Conservation (phyloP, 306 rosid genomes). For the Vigna unguiculata region DNA sequence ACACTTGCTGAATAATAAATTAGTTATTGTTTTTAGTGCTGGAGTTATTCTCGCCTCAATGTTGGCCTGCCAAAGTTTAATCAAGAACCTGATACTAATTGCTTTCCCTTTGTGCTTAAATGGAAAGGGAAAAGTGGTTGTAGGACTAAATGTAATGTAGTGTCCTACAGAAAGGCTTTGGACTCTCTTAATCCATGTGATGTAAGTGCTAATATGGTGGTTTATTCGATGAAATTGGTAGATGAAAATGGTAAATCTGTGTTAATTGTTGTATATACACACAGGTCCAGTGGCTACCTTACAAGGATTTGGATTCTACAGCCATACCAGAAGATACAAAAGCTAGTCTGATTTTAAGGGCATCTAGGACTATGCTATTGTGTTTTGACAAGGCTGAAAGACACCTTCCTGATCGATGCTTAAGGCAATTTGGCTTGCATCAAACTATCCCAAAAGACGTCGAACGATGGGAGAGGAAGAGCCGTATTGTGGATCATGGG, state of each 20-base stretch:
- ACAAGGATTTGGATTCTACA: slow-evolving; percentile 66
- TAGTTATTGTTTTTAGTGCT: slow-evolving; percentile 54
- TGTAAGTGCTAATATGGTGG: slow-evolving; percentile 55
- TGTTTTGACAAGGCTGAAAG: slow-evolving; percentile 85
- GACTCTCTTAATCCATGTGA: slow-evolving; percentile 73
- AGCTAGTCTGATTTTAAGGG: slow-evolving; percentile 52
- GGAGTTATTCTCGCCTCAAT: slow-evolving; percentile 85
- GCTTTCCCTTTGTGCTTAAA: slow-evolving; percentile 78
- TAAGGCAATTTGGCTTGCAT: slow-evolving; percentile 77
- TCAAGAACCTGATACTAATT: slow-evolving; percentile 61
- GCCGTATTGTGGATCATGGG: slow-evolving; percentile 67
- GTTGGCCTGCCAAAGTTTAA: slow-evolving; percentile 80
- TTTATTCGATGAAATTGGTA: slow-evolving; percentile 15
- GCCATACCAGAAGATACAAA: slow-evolving; percentile 69
- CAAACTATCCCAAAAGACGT: slow-evolving; percentile 77
- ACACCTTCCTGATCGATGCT: slow-evolving; percentile 80
- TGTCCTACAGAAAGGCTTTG: slow-evolving; percentile 81
- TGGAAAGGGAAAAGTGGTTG: slow-evolving; percentile 85
- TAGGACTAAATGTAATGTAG: slow-evolving; percentile 68
- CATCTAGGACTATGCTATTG: slow-evolving; percentile 76
- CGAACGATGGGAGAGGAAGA: slow-evolving; percentile 76
- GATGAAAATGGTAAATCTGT: slow-evolving; percentile 33
- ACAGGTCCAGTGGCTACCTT: slow-evolving; percentile 85
- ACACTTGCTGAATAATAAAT: slow-evolving; percentile 13
- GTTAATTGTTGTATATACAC: slow-evolving; percentile 35